A percentile compares a stretch with the other conserved stretches of the same genome.
These are phyloP conservation scores for Metschnikowia cerradonensis DNA, from an alignment of 805 yeast genomes.

Conservation along the genomic window DNA sequence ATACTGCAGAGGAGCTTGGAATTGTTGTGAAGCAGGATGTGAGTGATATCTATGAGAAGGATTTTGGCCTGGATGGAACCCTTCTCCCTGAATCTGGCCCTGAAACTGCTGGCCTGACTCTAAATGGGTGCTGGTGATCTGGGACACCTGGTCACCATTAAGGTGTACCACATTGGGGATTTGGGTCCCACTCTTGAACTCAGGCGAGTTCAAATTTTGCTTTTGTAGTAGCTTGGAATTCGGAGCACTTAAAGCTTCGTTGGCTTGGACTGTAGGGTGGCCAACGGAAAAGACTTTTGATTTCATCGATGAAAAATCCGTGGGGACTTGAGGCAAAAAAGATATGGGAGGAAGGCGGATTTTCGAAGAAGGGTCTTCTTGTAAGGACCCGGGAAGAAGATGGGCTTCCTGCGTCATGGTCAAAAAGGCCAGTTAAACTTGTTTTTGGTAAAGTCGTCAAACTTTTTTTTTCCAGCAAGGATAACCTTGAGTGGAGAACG, in stretches of 20 bases:
- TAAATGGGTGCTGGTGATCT: not conserved
- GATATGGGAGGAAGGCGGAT: constrained; percentile 28
- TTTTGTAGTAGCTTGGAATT: not conserved
- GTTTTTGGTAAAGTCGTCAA: not conserved
- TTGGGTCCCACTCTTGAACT: not conserved
- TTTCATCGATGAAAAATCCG: not conserved
- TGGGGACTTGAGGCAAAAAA: constrained; percentile 17
- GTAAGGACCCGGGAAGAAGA: not conserved
- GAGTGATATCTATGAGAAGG: not conserved
- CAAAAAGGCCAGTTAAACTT: not conserved
- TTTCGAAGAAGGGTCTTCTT: not conserved
- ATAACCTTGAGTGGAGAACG: constrained; percentile 3
- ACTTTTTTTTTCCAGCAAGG: not conserved
- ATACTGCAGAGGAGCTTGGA: constrained; percentile 5
- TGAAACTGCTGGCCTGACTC: not conserved
- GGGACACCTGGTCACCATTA: not conserved
- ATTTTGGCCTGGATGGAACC: not conserved
- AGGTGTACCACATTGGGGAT: not conserved
- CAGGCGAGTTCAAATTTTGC: not conserved
- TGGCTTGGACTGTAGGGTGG: not conserved
- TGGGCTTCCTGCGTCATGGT: not conserved
- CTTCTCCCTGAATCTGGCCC: not conserved
- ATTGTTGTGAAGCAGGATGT: not conserved
- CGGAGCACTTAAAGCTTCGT: not conserved
- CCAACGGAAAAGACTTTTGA: not conserved